A percentile compares a stretch with the other conserved stretches of the same genome.
Conservation (phyloP, 2,329 filamentous ascomycete species). For the Cordyceps fumosorosea region DNA sequence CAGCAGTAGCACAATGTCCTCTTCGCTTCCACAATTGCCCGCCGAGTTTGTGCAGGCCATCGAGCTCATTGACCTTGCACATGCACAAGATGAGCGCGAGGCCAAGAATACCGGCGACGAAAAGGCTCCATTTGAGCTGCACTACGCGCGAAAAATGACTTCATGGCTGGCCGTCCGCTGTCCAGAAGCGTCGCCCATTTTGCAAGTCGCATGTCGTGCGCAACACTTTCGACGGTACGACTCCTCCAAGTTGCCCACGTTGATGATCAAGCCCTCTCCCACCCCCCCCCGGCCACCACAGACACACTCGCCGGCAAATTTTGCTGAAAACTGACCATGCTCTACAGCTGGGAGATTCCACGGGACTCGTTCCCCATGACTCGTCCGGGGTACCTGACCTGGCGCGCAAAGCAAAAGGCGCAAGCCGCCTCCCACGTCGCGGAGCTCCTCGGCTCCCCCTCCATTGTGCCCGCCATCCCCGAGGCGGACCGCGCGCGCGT, state of each 20-base stretch:
- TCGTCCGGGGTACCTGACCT: constrained; percentile 69
- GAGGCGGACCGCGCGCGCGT: constrained; percentile 53
- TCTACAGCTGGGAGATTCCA: constrained; percentile 66
- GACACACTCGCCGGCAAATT: neutral
- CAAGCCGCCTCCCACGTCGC: constrained; percentile 52
- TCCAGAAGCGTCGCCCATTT: constrained; percentile 56
- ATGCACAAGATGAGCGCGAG: constrained; percentile 25
- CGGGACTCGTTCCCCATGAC: constrained; percentile 67
- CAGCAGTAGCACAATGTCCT: neutral
- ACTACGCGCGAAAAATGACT: constrained; percentile 77
- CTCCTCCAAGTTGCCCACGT: neutral
- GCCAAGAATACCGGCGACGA: constrained; percentile 30
- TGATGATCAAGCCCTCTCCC: neutral
- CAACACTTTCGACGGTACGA: constrained; percentile 68
- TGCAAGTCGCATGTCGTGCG: constrained; percentile 72
- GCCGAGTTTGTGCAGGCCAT: constrained; percentile 47
- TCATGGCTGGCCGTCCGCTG: constrained; percentile 57
- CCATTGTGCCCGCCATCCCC: constrained; percentile 31
- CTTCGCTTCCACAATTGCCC: constrained; percentile 26
- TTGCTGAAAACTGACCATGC: neutral
- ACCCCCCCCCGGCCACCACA: neutral
- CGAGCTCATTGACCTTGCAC: constrained; percentile 63
- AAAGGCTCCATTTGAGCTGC: constrained; percentile 66
- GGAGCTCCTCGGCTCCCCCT: constrained; percentile 40
- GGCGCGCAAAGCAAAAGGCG: constrained; percentile 67